Percentiles rank a stretch among this genome's conserved stretches.
These are phyloP conservation scores for Cunninghamia lanceolata DNA, from an alignment of 75 land plant genomes.

Conservation along the genomic window DNA sequence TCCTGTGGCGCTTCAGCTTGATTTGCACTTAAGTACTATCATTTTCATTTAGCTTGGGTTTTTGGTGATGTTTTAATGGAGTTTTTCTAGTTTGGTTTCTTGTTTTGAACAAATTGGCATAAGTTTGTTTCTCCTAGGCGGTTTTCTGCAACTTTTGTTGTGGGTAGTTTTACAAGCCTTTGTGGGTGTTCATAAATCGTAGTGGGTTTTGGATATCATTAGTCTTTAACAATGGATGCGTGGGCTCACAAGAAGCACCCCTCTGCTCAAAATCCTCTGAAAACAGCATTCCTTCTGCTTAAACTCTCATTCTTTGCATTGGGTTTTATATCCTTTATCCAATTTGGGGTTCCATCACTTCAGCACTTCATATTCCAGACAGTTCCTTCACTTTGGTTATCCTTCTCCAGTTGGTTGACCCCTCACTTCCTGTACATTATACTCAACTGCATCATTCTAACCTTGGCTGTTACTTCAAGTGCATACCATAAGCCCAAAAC, in stretches of 20 bases:
- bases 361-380: conserved; percentile 12
- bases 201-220: background rate
- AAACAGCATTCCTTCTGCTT: conserved; percentile 3
- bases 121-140: background rate
- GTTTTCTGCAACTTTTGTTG: background rate
- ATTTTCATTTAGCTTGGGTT: background rate
- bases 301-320: background rate
- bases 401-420: conserved; percentile 28
- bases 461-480: conserved; percentile 52
- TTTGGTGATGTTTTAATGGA: background rate
- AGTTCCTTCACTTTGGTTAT: conserved; percentile 25
- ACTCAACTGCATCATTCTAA: conserved; percentile 51
- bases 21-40: too few species aligned
- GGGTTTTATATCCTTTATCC: conserved; percentile 4
- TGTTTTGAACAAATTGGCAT: background rate
- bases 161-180: background rate
- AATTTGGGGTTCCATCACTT: conserved; percentile 15
- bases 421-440: conserved; percentile 54
- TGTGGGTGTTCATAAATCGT: background rate
- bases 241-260: background rate
- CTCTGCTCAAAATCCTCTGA: background rate
- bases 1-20: background rate
- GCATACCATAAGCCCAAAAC: conserved; percentile 16
- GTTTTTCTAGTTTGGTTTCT: background rate
- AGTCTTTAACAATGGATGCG: background rate